phyloP scores from a whole-genome alignment of 2,329 filamentous ascomycete genomes.

The Trichoderma koningii region DNA sequence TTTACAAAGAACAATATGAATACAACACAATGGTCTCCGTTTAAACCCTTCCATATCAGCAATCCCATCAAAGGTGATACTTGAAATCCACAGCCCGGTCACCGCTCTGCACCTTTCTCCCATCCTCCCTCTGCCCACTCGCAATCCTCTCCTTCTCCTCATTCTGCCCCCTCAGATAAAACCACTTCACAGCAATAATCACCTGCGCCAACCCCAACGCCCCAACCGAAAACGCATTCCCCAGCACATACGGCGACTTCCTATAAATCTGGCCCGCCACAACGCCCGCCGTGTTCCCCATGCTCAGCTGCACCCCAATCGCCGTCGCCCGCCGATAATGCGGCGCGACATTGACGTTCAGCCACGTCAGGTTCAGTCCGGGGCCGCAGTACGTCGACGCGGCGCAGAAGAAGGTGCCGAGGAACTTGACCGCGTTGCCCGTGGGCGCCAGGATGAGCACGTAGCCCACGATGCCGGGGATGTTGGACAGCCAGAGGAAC shows the following conservation, averaged over 20 bases:
- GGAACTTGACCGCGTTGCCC: conserved; percentile 52
- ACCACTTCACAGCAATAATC: conserved; percentile 43
- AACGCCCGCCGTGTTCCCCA: conserved; percentile 51
- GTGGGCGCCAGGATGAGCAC: conserved; percentile 51
- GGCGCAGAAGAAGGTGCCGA: conserved; percentile 52
- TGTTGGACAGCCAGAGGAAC: conserved; percentile 59
- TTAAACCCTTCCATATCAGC: not conserved
- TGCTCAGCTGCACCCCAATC: conserved; percentile 49
- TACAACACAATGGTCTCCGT: too few species aligned
- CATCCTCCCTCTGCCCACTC: conserved; percentile 47
- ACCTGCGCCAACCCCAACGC: conserved; percentile 38
- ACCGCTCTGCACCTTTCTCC: conserved; percentile 48
- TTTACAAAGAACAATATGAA: too few species aligned
- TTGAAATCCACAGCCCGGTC: conserved; percentile 51
- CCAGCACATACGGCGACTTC: conserved; percentile 39
- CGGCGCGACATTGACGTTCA: conserved; percentile 49
- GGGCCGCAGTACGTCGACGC: conserved; percentile 51
- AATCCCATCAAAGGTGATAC: conserved; percentile 42
- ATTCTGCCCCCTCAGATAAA: conserved; percentile 49
- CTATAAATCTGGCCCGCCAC: conserved; percentile 45
- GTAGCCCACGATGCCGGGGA: conserved; percentile 53
- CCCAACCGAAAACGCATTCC: conserved; percentile 35
- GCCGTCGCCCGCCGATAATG: conserved; percentile 50
- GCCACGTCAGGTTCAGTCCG: conserved; percentile 51
- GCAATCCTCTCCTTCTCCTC: conserved; percentile 43